Percentiles rank a stretch among this genome's conserved stretches.
These are phyloP conservation scores for Solanum acaule DNA, from an alignment of 257 asterid species.

Conservation along the genomic window DNA sequence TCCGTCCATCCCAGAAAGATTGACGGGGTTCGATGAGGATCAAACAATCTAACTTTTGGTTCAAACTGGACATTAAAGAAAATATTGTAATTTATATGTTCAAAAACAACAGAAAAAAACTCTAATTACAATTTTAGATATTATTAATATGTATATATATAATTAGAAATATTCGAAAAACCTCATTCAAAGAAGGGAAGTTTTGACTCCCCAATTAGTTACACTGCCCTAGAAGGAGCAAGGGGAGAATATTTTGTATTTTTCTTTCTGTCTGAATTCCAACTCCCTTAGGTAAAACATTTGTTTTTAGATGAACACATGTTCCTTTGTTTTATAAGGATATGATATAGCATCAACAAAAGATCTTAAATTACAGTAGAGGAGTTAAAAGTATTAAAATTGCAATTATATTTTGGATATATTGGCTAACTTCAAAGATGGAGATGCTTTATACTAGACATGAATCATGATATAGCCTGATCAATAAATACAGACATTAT, in stretches of 20 bases:
- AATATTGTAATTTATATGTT: not conserved
- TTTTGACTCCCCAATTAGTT: not conserved
- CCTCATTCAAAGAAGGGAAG: not conserved
- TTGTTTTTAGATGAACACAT: not conserved
- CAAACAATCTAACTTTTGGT: not conserved
- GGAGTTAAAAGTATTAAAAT: not conserved
- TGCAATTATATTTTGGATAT: not conserved
- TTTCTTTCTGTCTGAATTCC: not conserved
- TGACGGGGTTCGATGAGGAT: not conserved
- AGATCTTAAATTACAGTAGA: not conserved
- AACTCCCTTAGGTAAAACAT: not conserved
- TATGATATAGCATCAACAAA: not conserved
- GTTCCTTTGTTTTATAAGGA: not conserved
- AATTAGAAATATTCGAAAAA: not conserved
- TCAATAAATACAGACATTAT: not conserved
- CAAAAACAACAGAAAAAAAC: not conserved
- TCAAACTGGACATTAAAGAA: not conserved
- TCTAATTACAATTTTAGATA: not conserved
- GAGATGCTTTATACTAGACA: not conserved
- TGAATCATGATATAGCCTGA: not conserved
- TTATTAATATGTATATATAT: not conserved
- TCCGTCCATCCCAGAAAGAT: not conserved
- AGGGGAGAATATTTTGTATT: not conserved
- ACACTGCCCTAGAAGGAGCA: not conserved
- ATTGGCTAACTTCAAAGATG: not conserved